Base-by-base conservation (phyloP, 2,329 filamentous ascomycete species). In the Seiridium unicorne region DNA sequence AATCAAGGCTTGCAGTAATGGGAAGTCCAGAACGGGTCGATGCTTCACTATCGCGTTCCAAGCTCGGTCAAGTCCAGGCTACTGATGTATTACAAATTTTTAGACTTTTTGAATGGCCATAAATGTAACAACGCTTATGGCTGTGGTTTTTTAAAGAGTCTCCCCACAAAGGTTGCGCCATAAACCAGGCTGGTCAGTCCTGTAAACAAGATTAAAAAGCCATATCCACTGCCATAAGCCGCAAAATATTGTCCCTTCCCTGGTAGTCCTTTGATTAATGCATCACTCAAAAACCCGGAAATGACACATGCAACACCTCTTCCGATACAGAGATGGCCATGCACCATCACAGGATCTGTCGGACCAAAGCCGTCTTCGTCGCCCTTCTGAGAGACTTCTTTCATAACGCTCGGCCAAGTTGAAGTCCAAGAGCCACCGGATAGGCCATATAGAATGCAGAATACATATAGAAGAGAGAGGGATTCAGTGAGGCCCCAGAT, bases 281-380 rank as follows among this genome's bases (percentile, higher is more conserved):
- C 76, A 56, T 83, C 80, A 64, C 84, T 86, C 57, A 86, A 55
- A 4, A 84, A 83, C 0, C 84, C 84, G 10, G 76, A 82, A 2
- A 73, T 75, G 51, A 87, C 76, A 62, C 86, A 87, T 0, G 85
- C 86, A 4, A 89, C 73, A 0, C 85, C 87, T 51, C 86, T 76
- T 0, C 83, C 85, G 6, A 81, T 79, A 36, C 82, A 81, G 44
- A 87, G 66, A 55, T 84, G 72, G 0, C 81, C 84, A 63, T 86
- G 81, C 0, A 88, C 74, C 76, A 88, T 83, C 55, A 76, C 73
- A 3, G 79, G 77, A 56, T 82, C 80, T 42, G 66, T 32, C 32
- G 54, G 32, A 5, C 54, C 44, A 7, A 48, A 44, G 4, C 57
- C 57, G 10, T 51, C 54, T 26, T 26, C 18, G 26, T 61, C 69